phyloP scores from a whole-genome alignment of 441 rosid species.

The Euphorbia celastroides region DNA sequence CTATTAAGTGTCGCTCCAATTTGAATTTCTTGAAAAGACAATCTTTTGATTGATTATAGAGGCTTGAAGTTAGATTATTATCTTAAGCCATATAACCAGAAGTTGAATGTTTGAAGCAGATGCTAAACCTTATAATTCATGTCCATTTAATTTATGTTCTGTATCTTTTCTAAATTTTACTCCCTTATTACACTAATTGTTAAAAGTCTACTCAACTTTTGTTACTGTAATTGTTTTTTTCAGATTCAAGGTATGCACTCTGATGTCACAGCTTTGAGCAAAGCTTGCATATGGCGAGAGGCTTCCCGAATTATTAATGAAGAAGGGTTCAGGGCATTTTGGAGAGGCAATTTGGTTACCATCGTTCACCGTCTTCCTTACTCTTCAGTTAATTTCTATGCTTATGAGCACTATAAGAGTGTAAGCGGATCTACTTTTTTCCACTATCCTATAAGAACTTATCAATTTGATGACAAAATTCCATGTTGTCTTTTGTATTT shows the following conservation, averaged over 20 bases:
- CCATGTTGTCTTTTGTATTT: constrained; percentile 5
- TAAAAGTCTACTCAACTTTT: no score
- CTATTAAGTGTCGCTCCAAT: background rate
- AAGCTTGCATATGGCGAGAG: constrained; percentile 63
- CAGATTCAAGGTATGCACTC: constrained; percentile 97
- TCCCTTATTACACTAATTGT: background rate
- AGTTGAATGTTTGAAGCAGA: background rate
- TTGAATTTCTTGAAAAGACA: background rate
- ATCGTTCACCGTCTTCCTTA: constrained; percentile 92
- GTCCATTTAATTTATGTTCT: background rate
- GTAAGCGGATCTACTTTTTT: constrained; percentile 29
- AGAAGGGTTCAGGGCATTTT: constrained; percentile 90
- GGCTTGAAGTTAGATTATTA: background rate
- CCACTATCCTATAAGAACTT: no score
- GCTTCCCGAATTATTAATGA: constrained; percentile 65
- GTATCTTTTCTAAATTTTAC: background rate
- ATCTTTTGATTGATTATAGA: no score
- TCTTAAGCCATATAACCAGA: background rate
- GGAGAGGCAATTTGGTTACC: constrained; percentile 94
- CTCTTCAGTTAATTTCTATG: constrained; percentile 71
- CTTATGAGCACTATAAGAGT: constrained; percentile 67
- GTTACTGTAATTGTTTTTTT: background rate
- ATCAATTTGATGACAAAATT: no score
- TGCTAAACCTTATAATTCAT: background rate
- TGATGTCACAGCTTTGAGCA: constrained; percentile 47